Evolutionary conservation across 2,329 filamentous ascomycete genomes (phyloP), one percentile per base, ranked within the genome.

Genomic region (Orbilia quercus): DNA sequence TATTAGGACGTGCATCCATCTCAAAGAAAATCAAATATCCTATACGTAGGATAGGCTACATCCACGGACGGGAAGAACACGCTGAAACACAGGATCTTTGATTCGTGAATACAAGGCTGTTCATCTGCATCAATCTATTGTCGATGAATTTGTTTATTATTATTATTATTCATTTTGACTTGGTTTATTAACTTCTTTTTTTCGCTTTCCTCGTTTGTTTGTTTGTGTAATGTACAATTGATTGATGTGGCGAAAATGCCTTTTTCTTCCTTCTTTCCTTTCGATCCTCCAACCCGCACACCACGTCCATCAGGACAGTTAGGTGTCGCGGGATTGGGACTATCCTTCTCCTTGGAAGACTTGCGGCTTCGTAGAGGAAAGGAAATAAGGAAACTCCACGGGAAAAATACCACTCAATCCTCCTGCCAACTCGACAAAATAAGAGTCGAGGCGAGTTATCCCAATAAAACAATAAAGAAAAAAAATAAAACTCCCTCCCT

Each of bases 91-190:
- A 59, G 55, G 22, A 16, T 47, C 48, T 50, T 58, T 55, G 58
- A 71, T 59, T 65, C 25, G 51, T 34, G 50, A 51, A 65, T 54
- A 7, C 28, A 31, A 31, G 18, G 57, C 51, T 25, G 63, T 65
- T 72, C 59, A 72, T 72, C 53, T 65, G 62, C 67, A 55, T 45
- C 54, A 59, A 72, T 72, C 67, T 64, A 44, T 59, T 51, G 47
- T 58, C 60, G 62, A 64, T 59, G 51, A 54, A 16, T 23, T 28
- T 20, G 20, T 42, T 31, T 67, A 58, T 67, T 31, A 58, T 50
- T 67, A 44, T 59, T 22, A 31, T 14, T 40, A 22, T 42, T 18
- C 22, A 25, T 40, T 64, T 20, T 45, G n/a, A 22, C 20, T 45
- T 45, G n/a, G 28, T 31, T 31, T 31, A 9, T n/a, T n/a, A 31